phyloP scores from a whole-genome alignment of 345 rosid genomes.

The Hibiscus tridactylites region DNA sequence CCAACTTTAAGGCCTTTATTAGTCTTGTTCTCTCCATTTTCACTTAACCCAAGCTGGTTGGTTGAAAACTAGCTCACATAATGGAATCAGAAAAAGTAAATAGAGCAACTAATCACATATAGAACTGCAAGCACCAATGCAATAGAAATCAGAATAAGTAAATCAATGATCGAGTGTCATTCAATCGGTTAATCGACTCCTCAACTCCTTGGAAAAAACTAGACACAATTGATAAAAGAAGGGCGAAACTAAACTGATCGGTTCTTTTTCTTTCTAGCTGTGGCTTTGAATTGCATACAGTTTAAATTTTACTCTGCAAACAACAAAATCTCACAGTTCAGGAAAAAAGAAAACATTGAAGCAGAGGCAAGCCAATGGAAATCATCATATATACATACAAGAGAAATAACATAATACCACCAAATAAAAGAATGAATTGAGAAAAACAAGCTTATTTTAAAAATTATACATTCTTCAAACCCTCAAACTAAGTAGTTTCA shows the following conservation, averaged over 20 bases:
- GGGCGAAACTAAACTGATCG: background rate
- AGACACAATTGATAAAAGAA: background rate
- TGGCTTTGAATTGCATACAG: background rate
- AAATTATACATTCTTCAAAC: background rate
- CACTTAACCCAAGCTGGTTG: background rate
- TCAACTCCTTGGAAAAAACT: background rate
- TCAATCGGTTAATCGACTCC: background rate
- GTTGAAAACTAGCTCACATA: background rate
- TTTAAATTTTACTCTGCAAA: constrained; percentile 5
- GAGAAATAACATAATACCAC: background rate
- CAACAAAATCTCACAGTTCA: background rate
- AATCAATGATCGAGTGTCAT: background rate
- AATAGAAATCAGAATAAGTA: background rate
- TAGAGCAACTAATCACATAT: background rate
- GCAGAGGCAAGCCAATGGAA: background rate
- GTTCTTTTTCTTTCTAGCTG: background rate
- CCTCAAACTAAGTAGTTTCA: background rate
- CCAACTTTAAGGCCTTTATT: background rate
- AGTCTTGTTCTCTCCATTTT: background rate
- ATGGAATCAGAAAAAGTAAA: background rate
- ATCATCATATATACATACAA: background rate
- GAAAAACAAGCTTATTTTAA: no score
- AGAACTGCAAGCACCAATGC: background rate
- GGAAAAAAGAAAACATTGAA: background rate
- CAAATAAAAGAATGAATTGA: background rate